A percentile compares a stretch with the other conserved stretches of the same genome.
phyloP scores from a whole-genome alignment of 306 rosid genomes.

The Cucurbita moschata region DNA sequence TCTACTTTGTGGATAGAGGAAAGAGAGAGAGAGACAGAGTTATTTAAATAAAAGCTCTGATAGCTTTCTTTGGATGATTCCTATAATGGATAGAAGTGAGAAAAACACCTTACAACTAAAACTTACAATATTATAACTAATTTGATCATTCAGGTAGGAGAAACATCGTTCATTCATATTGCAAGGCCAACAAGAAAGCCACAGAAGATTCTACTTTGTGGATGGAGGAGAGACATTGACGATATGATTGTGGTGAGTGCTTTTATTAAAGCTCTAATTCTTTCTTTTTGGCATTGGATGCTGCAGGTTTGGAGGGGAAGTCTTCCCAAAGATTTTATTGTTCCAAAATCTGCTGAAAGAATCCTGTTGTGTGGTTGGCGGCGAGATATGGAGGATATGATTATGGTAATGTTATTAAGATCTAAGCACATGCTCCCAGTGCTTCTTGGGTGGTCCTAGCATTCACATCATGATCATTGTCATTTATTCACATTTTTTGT shows the following conservation, averaged over 20 bases:
- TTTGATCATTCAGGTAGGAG: conserved; percentile 44
- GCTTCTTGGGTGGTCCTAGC: conserved; percentile 13
- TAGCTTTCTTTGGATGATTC: conserved; percentile 14
- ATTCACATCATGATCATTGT: conserved; percentile 12
- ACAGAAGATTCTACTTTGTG: conserved; percentile 37
- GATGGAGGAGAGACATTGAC: conserved; percentile 49
- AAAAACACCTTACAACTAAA: conserved; percentile 16
- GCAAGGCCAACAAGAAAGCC: conserved; percentile 30
- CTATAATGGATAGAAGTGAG: conserved; percentile 17
- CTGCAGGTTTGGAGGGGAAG: conserved; percentile 90
- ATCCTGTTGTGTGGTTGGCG: conserved; percentile 91
- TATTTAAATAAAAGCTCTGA: not conserved
- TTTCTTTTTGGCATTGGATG: conserved; percentile 23
- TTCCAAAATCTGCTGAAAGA: conserved; percentile 62
- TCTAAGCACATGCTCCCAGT: conserved; percentile 18
- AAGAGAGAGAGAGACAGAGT: conserved; percentile 6
- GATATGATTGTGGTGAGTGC: conserved; percentile 36
- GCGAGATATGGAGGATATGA: conserved; percentile 94
- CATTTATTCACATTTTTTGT: not conserved
- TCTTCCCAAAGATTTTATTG: conserved; percentile 64
- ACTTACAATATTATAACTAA: conserved; percentile 24
- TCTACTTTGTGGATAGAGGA: conserved; percentile 36
- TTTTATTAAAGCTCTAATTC: conserved; percentile 26
- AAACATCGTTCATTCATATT: conserved; percentile 29
- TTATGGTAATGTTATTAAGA: conserved; percentile 51